phyloP scores from a whole-genome alignment of 2,329 filamentous ascomycete genomes.

The Fusarium domesticum region DNA sequence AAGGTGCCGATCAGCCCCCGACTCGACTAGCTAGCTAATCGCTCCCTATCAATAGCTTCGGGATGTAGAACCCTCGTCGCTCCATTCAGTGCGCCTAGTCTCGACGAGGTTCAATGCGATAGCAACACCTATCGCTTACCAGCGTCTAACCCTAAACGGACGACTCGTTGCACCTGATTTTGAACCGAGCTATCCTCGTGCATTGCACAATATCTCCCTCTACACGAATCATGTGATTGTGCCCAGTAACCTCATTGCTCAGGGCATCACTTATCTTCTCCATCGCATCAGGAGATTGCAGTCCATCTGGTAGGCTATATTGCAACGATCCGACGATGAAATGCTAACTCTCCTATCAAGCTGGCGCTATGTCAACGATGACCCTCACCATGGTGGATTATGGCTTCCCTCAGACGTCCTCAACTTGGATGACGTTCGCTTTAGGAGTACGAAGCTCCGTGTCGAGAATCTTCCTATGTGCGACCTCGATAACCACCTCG shows the following conservation, averaged over 20 bases:
- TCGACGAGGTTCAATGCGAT: conserved; percentile 42
- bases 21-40: background rate
- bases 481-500: conserved; percentile 35
- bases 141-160: conserved; percentile 37
- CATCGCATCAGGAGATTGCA: conserved; percentile 36
- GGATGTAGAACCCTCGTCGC: conserved; percentile 35
- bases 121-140: conserved; percentile 43
- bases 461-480: conserved; percentile 43
- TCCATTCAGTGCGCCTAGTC: conserved; percentile 36
- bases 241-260: conserved; percentile 40
- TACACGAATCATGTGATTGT: conserved; percentile 42
- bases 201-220: conserved; percentile 35
- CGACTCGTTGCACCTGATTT: conserved; percentile 36
- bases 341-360: conserved; percentile 22
- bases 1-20: background rate
- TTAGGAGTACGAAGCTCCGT: conserved; percentile 33
- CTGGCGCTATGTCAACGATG: conserved; percentile 38
- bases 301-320: conserved; percentile 38
- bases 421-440: conserved; percentile 29
- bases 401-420: conserved; percentile 43
- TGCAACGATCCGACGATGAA: conserved; percentile 10
- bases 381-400: conserved; percentile 21
- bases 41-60: conserved; percentile 35
- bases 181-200: conserved; percentile 32
- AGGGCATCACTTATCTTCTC: conserved; percentile 36